Base-by-base conservation (phyloP, 768 basidiomycete species). In the Mycena crocata region DNA sequence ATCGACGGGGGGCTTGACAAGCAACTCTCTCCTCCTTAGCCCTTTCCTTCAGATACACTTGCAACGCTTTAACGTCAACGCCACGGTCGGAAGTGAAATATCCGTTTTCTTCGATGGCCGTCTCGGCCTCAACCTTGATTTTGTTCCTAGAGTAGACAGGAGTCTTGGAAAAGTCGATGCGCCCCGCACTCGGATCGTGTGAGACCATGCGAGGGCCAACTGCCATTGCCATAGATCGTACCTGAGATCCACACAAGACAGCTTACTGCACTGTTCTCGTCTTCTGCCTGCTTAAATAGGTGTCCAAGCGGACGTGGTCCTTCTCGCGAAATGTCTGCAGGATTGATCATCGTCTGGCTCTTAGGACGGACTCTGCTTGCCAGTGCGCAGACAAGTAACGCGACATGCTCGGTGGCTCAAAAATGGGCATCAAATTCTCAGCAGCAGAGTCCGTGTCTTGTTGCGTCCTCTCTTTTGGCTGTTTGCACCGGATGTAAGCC, bases 351-450 rank as follows among this genome's bases (percentile, higher is more conserved):
- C 64, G 64, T 71, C 57, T 62, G 78, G 50, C 28, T 68, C 51
- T 44, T 69, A 70, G 44, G 24, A 32, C 70, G 64, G n/a, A 62
- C 39, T 44, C 62, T 56, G 51, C 66, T 34, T 14, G 71, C 68
- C 31, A 62, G 48, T 63, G 80, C 75, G 31, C 82, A 83, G 73
- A 77, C 74, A 12, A 80, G 81, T 5, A 72, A 79, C 52, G 82
- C 80, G 12, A 79, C 76, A 32, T 85, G 83, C 60, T 74, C 81
- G 64, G 78, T 80, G 23, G 80, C 78, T 67, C 83, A 82, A 66
- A 67, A 76, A 65, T 84, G 83, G 83, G 79, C 80, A 35, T 79
- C 72, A 45, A 88, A 88, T 62, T 84, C 84, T 26, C 78, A 80
- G 54, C 74, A 74, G 46, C 81, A 87, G 64, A 84, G 75, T 39